Evolutionary conservation across 139 green algal genomes (phyloP).

Genomic region (Edaphochlamys debaryana): DNA sequence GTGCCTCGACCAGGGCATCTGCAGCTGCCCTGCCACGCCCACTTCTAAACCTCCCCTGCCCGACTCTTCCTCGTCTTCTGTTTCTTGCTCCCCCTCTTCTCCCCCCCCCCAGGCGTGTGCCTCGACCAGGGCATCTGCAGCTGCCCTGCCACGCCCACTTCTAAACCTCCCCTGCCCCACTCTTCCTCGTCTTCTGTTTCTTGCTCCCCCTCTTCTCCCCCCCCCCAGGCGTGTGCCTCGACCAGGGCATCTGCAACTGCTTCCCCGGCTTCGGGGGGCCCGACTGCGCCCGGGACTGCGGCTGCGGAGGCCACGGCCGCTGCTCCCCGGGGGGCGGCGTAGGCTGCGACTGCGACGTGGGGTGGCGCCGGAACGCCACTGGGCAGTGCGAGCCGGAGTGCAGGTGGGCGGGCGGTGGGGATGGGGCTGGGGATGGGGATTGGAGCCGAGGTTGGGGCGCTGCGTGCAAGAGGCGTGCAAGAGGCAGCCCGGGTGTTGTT

Average conservation of each 20-base stretch:
- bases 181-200: too few relatives aligned
- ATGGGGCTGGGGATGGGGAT: too few relatives aligned
- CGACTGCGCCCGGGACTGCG: slow-evolving; percentile 39
- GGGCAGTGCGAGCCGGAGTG: slow-evolving; percentile 35
- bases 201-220: too few relatives aligned
- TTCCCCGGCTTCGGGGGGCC: slow-evolving; percentile 37
- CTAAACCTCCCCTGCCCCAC: too few relatives aligned
- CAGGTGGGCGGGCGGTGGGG: not conserved
- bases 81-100: too few relatives aligned
- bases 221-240: slow-evolving; percentile 34
- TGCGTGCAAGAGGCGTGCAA: too few relatives aligned
- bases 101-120: slow-evolving; percentile 31
- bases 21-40: too few relatives aligned
- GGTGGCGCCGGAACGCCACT: not conserved
- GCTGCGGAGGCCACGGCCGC: slow-evolving; percentile 25
- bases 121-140: slow-evolving; percentile 41
- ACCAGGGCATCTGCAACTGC: slow-evolving; percentile 46
- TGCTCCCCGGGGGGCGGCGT: slow-evolving; percentile 8
- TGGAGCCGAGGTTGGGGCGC: too few relatives aligned
- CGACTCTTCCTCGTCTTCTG: too few relatives aligned
- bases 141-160: too few relatives aligned
- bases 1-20: slow-evolving; percentile 44
- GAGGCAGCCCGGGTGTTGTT: too few relatives aligned
- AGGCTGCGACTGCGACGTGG: slow-evolving; percentile 45
- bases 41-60: too few relatives aligned